Base-by-base conservation (phyloP, 192 early-diverging fungal genomes). In the Spizellomyces punctatus region DNA sequence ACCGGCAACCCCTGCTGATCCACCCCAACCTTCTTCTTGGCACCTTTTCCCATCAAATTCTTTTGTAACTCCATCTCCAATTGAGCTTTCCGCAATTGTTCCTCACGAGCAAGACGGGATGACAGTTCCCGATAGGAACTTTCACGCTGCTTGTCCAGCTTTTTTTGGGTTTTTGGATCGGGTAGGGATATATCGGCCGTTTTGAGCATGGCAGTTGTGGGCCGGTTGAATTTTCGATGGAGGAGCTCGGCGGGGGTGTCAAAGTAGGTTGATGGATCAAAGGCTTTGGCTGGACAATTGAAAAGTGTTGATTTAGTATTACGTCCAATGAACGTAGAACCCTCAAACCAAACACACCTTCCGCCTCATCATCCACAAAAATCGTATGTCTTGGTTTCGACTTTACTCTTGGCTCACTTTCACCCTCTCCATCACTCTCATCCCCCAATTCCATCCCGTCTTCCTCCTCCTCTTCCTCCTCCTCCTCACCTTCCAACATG, bases 211-310 rank as follows among this genome's bases (percentile, higher is more conserved):
- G 46, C 22, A 80, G 10, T 81, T 75, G 82, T 83, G 1, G 95
- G 93, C 19, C 94, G 83, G 75, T 96, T 96, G 74, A 90, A 92
- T 76, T 85, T 94, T 59, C 94, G 81, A 56, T 76, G 75, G 5
- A 95, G 79, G 44, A 96, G 85, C 71, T 94, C 92, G 0, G 88
- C 89, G 46, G 86, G 82, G 41, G 94, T 96, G 62, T 91, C 81
- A 77, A 96, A 91, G 79, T 96, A 90, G 66, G 90, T 86, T 10
- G 88, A 89, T 4, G 94, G 79, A 69, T 94, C 86, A 75, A 97
- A 96, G 36, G 61, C 75, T 57, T 86, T 80, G 22, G 86, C 92
- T 91, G 73, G 45, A 49, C 3, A 44, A 73, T 16, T 56, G 5
- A 21, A 6, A 76, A 21, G 16, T 12, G 5, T 12, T 19, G 52